Percentiles rank a stretch among this genome's conserved stretches.
Conservation (phyloP, 768 basidiomycete genomes). For the Serendipita sp. region DNA sequence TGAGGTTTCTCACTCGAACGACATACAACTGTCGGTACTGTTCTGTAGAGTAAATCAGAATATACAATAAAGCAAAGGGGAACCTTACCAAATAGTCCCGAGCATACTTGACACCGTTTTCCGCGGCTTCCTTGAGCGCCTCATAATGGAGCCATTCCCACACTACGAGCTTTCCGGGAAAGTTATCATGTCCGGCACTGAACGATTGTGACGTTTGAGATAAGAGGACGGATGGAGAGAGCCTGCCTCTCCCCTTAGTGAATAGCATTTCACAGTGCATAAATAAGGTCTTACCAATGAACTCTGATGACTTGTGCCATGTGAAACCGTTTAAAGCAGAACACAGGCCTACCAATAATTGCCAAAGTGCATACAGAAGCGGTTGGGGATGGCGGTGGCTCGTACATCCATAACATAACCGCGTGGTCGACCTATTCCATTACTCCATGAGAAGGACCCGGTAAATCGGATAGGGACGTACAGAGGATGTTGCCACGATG, state of each 20-base stretch:
- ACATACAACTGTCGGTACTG: neutral
- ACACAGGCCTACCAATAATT: neutral
- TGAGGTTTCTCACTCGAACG: neutral
- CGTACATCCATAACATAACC: neutral
- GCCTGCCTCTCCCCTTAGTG: neutral
- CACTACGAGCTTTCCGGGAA: neutral
- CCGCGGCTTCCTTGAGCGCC: neutral
- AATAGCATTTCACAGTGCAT: neutral
- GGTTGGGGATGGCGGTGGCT: neutral
- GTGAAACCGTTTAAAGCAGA: neutral
- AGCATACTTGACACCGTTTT: neutral
- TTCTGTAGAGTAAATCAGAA: neutral
- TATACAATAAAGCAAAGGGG: neutral
- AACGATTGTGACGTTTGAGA: neutral
- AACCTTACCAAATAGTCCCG: neutral
- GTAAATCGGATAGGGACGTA: neutral
- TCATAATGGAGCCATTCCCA: slow-evolving; percentile 2
- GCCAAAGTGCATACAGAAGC: neutral
- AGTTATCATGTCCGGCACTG: neutral
- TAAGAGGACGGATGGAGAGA: neutral
- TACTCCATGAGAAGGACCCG: neutral
- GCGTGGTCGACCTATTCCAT: neutral
- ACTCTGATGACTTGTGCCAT: neutral
- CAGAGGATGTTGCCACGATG: neutral
- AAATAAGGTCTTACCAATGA: neutral